Percentiles rank a stretch among this genome's conserved stretches.
phyloP scores from a whole-genome alignment of 1,284 basidiomycete species.

The Puccinia triticina region DNA sequence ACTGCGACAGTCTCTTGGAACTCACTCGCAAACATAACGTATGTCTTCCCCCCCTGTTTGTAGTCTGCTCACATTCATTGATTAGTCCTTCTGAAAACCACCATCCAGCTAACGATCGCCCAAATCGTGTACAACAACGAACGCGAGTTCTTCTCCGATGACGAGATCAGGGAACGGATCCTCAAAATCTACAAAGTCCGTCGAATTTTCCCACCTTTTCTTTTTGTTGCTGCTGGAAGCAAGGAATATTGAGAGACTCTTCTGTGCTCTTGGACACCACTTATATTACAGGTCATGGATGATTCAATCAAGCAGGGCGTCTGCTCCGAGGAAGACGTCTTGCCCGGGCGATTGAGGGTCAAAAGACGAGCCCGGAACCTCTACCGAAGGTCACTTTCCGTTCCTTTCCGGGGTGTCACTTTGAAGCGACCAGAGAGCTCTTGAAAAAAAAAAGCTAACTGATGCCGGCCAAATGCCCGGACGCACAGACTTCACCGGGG shows the following conservation, averaged over 20 bases:
- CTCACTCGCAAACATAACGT: constrained; percentile 83
- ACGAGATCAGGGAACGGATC: constrained; percentile 76
- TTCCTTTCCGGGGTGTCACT: background rate
- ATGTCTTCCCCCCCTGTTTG: constrained; percentile 55
- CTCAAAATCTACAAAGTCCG: constrained; percentile 57
- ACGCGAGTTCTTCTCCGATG: constrained; percentile 74
- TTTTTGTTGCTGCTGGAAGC: constrained; percentile 53
- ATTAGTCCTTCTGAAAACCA: constrained; percentile 48
- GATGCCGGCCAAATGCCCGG: background rate
- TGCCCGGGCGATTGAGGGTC: constrained; percentile 82
- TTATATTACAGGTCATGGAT: constrained; percentile 43
- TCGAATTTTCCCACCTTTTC: background rate
- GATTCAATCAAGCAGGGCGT: constrained; percentile 49
- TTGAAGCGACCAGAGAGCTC: background rate
- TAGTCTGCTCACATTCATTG: background rate
- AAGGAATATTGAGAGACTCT: constrained; percentile 60
- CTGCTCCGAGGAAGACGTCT: constrained; percentile 55
- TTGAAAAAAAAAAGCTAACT: background rate
- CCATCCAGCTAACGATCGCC: constrained; percentile 78
- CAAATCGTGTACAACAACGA: constrained; percentile 97
- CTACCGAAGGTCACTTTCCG: constrained; percentile 69
- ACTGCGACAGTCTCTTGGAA: constrained; percentile 74
- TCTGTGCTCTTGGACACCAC: constrained; percentile 58
- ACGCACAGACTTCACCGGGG: constrained; percentile 43
- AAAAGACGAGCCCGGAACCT: constrained; percentile 72